A percentile compares a stretch with the other conserved stretches of the same genome.
Conservation (phyloP, 1,284 basidiomycete species). For the Blastosporella zonata region DNA sequence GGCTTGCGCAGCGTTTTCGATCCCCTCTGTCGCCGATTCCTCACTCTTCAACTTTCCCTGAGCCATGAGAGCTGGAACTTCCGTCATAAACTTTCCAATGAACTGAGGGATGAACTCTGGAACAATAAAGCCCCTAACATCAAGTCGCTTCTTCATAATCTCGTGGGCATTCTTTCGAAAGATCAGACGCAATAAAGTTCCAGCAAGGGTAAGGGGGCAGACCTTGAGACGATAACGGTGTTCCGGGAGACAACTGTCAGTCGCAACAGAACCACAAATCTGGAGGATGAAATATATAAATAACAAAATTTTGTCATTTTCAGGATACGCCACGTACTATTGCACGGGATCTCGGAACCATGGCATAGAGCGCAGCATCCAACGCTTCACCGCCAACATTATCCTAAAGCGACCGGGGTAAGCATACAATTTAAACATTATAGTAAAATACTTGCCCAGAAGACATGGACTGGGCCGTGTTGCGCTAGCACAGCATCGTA, state of each 20-base stretch:
- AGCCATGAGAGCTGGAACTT: conserved; percentile 15
- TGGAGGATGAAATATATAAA: not conserved
- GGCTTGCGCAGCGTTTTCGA: conserved; percentile 16
- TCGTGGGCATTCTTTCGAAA: conserved; percentile 6
- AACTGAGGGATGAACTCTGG: conserved; percentile 15
- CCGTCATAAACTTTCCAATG: conserved; percentile 10
- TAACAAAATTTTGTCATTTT: not conserved
- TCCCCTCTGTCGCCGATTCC: conserved; percentile 11
- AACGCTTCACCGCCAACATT: conserved; percentile 27
- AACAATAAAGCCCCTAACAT: conserved; percentile 13
- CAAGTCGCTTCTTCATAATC: conserved; percentile 15
- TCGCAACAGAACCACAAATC: conserved; percentile 7
- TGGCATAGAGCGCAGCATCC: conserved; percentile 22
- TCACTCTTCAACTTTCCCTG: conserved; percentile 17
- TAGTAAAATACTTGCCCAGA: conserved; percentile 1
- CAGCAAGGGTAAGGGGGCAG: not conserved
- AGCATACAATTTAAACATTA: not conserved
- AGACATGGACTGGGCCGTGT: conserved; percentile 55
- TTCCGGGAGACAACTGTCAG: conserved; percentile 5
- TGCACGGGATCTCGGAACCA: conserved; percentile 7
- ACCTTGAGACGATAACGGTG: conserved; percentile 15
- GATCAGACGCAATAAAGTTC: not conserved
- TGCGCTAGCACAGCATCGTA: conserved; percentile 50
- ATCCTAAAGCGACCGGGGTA: conserved; percentile 15
- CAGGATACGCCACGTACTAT: not conserved